Conservation (phyloP, 495 filamentous ascomycete species). For the Aspergillus affinis region DNA sequence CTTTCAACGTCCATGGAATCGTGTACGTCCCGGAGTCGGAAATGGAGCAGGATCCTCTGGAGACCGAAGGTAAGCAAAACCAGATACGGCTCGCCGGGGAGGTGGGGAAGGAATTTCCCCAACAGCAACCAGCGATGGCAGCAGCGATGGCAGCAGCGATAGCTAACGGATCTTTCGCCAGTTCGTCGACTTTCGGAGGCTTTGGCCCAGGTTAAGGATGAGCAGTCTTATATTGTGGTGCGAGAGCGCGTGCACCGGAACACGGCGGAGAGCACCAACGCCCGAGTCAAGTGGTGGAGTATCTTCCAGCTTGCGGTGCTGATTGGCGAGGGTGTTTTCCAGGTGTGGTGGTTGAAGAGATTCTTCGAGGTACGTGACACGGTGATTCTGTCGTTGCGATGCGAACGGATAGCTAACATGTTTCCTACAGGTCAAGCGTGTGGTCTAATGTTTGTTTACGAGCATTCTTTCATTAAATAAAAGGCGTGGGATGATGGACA, state of each 20-base stretch:
- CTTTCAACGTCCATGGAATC: conserved; percentile 98
- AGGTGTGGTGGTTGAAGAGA: conserved; percentile 98
- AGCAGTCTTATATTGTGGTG: conserved; percentile 95
- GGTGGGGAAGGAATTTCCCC: too few species aligned
- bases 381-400: neutral
- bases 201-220: conserved; percentile 89
- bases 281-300: conserved; percentile 98
- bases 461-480: neutral
- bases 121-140: neutral
- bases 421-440: conserved; percentile 40
- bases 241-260: conserved; percentile 95
- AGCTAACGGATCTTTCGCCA: conserved; percentile 34
- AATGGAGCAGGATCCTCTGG: conserved; percentile 80
- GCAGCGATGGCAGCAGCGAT: neutral
- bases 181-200: conserved; percentile 84
- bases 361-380: conserved; percentile 85
- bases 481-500: neutral
- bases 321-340: conserved; percentile 89
- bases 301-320: conserved; percentile 91
- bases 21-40: conserved; percentile 94
- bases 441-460: conserved; percentile 33
- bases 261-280: conserved; percentile 97
- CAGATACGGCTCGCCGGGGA: neutral
- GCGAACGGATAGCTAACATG: conserved; percentile 1
- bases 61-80: conserved; percentile 69